Evolutionary conservation across 1,284 basidiomycete species (phyloP).

Genomic region (Cryptococcus sp.): DNA sequence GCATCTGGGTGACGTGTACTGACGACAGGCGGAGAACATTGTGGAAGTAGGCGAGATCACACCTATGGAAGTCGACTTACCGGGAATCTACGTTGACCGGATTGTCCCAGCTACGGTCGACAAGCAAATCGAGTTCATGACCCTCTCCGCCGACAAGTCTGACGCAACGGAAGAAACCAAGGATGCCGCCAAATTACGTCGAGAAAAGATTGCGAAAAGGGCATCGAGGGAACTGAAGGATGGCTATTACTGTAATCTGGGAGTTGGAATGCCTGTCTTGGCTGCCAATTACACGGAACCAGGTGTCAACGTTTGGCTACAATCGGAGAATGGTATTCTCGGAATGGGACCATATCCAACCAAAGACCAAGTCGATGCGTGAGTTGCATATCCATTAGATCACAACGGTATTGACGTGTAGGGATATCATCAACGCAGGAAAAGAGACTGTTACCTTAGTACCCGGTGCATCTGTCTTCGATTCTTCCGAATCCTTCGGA

Average conservation of each 20-base stretch:
- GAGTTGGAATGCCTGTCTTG: slow-evolving; percentile 84
- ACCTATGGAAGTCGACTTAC: slow-evolving; percentile 74
- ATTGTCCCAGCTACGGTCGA: slow-evolving; percentile 72
- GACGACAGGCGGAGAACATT: slow-evolving; percentile 75
- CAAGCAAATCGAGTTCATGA: slow-evolving; percentile 75
- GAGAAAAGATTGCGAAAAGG: slow-evolving; percentile 70
- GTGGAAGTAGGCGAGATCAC: slow-evolving; percentile 79
- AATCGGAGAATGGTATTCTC: slow-evolving; percentile 91
- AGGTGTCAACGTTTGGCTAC: slow-evolving; percentile 82
- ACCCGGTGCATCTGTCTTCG: slow-evolving; percentile 88
- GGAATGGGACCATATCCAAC: slow-evolving; percentile 95
- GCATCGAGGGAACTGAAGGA: slow-evolving; percentile 87
- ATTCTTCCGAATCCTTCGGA: slow-evolving; percentile 59
- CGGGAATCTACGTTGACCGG: slow-evolving; percentile 82
- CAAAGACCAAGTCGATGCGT: slow-evolving; percentile 81
- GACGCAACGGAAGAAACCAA: slow-evolving; percentile 31
- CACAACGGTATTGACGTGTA: slow-evolving; percentile 33
- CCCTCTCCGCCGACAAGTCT: slow-evolving; percentile 44
- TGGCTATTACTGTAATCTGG: slow-evolving; percentile 75
- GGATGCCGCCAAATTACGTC: slow-evolving; percentile 46
- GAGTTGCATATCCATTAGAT: slow-evolving; percentile 42
- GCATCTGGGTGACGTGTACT: not conserved
- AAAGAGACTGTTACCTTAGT: slow-evolving; percentile 92
- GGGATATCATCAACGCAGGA: slow-evolving; percentile 90
- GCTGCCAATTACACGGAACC: slow-evolving; percentile 76